Evolutionary conservation across 2,329 filamentous ascomycete species (phyloP), one percentile per base, ranked within the genome.

Genomic region (Scedosporium aurantiacum): DNA sequence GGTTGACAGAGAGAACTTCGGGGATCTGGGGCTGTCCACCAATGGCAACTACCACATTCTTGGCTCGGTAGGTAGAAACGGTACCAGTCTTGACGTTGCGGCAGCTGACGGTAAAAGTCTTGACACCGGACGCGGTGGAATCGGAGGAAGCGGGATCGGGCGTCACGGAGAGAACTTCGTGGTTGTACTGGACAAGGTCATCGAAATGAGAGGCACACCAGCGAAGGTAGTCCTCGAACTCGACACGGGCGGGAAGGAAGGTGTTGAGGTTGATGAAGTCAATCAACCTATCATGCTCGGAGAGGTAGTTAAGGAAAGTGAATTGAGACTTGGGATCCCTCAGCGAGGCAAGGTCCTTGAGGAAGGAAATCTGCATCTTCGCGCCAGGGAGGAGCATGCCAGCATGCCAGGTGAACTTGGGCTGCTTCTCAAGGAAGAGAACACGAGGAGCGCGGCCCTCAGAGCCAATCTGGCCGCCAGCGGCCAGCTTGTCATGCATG

Each of bases 301-400:
- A 89, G 12, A 97, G 83, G 73, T 97, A 97, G 75, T 97, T 97
- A 70, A 96, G 79, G 75, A 97, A 97, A 14, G 93, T 97, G 74
- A 97, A 97, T 68, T 91, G 83, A 66, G 90, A 96, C 65, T 88
- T 84, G 6, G 93, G 93, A 71, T 97, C 87, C 62, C 93, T 83
- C 66, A 96, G 80, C 3, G 90, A 94, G 3, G 93, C 93, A 73
- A 97, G 83, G 71, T 97, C 93, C 77, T 97, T 97, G 76, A 97
- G 82, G 77, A 96, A 97, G 8, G 90, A 95, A 67, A 97, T 97
- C 72, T 97, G 93, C 93, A 97, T 97, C 76, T 89, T 91, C 60
- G 92, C 90, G 4, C 91, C 92, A 0, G 91, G 90, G 2, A 97
- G 82, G 63, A 97, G 84, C 93, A 97, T 97, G 63, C 93, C 93